A percentile compares a stretch with the other conserved stretches of the same genome.
These are phyloP conservation scores for Heimioporus sp. DNA, from an alignment of 768 basidiomycete species.

Conservation along the genomic window DNA sequence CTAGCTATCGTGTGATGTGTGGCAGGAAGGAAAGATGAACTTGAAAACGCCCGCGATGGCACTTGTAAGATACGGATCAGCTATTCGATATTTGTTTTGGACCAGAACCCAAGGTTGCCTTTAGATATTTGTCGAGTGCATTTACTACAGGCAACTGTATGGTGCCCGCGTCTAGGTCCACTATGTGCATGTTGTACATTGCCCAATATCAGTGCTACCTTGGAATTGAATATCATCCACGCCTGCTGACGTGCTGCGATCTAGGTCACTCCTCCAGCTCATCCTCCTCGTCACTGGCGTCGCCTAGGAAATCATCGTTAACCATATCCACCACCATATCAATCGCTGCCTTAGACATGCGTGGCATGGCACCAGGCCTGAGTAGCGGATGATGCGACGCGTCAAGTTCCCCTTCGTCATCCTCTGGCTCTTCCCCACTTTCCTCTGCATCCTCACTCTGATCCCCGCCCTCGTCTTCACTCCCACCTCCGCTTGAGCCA, in stretches of 20 bases:
- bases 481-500: slow-evolving; percentile 28
- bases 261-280: slow-evolving; percentile 44
- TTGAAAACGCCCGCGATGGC: no score
- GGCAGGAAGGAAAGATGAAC: not conserved
- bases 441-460: slow-evolving; percentile 33
- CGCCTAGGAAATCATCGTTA: slow-evolving; percentile 47
- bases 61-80: no score
- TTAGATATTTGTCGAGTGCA: no score
- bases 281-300: slow-evolving; percentile 39
- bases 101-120: no score
- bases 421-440: slow-evolving; percentile 38
- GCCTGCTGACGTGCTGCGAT: no score
- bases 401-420: slow-evolving; percentile 45
- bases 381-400: slow-evolving; percentile 61
- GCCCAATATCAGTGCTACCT: no score
- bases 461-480: slow-evolving; percentile 31
- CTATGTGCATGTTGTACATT: no score
- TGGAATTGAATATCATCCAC: no score
- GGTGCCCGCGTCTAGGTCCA: no score
- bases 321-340: slow-evolving; percentile 67
- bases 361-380: slow-evolving; percentile 63
- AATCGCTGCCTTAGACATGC: slow-evolving; percentile 63
- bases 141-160: no score
- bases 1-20: slow-evolving; percentile 29
- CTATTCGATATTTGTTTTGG: no score